Conservation (phyloP, 2,329 filamentous ascomycete genomes). For the Aureobasidium sp. region DNA sequence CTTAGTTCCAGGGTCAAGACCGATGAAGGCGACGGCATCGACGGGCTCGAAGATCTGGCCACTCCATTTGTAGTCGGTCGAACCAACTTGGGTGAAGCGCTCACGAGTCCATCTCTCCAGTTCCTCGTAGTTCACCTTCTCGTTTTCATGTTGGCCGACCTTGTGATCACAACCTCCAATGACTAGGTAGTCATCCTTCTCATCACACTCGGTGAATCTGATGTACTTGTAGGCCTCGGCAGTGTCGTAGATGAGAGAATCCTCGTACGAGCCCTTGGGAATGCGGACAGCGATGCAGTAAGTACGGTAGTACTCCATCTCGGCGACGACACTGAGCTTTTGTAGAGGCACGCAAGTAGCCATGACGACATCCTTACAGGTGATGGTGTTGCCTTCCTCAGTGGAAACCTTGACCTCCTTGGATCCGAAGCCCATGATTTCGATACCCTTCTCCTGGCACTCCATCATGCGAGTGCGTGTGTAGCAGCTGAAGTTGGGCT, state of each 20-base stretch:
- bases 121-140: constrained; percentile 37
- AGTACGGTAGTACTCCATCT: constrained; percentile 46
- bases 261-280: constrained; percentile 43
- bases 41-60: constrained; percentile 49
- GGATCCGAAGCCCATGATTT: constrained; percentile 35
- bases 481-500: constrained; percentile 46
- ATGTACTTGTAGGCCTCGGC: constrained; percentile 49
- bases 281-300: constrained; percentile 50
- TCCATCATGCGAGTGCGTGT: constrained; percentile 41
- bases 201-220: constrained; percentile 45
- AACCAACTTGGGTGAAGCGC: constrained; percentile 42
- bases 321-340: constrained; percentile 43
- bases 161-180: constrained; percentile 51
- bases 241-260: constrained; percentile 48
- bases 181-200: constrained; percentile 46
- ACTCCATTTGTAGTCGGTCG: constrained; percentile 48
- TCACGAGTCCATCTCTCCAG: constrained; percentile 46
- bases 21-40: constrained; percentile 49
- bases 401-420: constrained; percentile 42
- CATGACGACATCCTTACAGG: constrained; percentile 42
- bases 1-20: constrained; percentile 44
- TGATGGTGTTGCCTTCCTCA: constrained; percentile 37
- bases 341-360: constrained; percentile 49
- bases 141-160: constrained; percentile 43
- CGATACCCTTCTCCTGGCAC: constrained; percentile 41